Conservation (phyloP, 2,329 filamentous ascomycete species). For the Calonectria pseudoturangicola region DNA sequence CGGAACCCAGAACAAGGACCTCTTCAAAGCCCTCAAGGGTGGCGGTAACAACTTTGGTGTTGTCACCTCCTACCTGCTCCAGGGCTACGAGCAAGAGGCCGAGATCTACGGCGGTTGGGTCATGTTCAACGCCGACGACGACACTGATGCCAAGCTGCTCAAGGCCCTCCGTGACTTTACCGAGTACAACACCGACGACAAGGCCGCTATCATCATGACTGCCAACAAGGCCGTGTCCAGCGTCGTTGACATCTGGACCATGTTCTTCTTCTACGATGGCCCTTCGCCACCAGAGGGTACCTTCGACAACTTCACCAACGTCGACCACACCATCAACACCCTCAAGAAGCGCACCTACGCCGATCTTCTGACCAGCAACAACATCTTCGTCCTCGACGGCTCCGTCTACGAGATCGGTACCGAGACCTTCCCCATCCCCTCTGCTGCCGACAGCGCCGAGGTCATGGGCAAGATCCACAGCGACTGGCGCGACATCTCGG, state of each 20-base stretch:
- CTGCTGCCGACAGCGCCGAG: slow-evolving; percentile 50
- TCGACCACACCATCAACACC: slow-evolving; percentile 63
- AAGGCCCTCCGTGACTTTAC: slow-evolving; percentile 73
- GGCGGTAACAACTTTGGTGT: slow-evolving; percentile 75
- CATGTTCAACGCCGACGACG: slow-evolving; percentile 58
- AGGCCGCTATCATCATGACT: slow-evolving; percentile 76
- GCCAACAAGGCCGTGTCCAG: slow-evolving; percentile 63
- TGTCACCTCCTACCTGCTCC: slow-evolving; percentile 66
- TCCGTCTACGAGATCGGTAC: slow-evolving; percentile 60
- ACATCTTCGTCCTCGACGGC: slow-evolving; percentile 51
- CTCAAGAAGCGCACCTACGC: slow-evolving; percentile 69
- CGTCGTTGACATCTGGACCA: slow-evolving; percentile 70
- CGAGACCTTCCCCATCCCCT: slow-evolving; percentile 61
- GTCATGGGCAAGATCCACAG: slow-evolving; percentile 55
- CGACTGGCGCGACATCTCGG: slow-evolving; percentile 54
- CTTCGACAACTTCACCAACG: slow-evolving; percentile 71
- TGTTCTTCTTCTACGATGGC: slow-evolving; percentile 80
- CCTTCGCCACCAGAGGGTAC: slow-evolving; percentile 69
- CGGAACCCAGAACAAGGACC: slow-evolving; percentile 63
- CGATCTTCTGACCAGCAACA: slow-evolving; percentile 59
- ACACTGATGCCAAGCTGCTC: slow-evolving; percentile 62
- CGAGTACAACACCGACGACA: slow-evolving; percentile 74
- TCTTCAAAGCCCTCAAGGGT: slow-evolving; percentile 72
- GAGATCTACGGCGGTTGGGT: slow-evolving; percentile 66
- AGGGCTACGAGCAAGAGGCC: slow-evolving; percentile 62